phyloP scores from a whole-genome alignment of 805 yeast species.

The Candida fluviatilis region DNA sequence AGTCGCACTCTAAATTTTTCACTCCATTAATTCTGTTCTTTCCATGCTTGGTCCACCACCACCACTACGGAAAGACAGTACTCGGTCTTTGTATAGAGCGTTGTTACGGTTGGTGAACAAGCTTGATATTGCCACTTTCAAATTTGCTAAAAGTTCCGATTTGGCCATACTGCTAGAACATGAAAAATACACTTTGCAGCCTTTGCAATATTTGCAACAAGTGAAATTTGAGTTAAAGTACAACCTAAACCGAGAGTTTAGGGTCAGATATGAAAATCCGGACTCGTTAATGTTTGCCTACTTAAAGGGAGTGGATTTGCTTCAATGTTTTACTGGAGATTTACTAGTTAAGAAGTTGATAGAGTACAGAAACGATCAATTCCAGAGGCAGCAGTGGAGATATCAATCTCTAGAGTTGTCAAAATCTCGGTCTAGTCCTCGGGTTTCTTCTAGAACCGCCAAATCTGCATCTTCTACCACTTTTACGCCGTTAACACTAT shows the following conservation, averaged over 20 bases:
- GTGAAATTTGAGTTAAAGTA: slow-evolving; percentile 16
- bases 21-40: too few relatives aligned
- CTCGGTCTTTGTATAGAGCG: slow-evolving; percentile 1
- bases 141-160: background rate
- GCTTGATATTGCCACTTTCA: background rate
- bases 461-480: background rate
- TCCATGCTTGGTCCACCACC: too few relatives aligned
- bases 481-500: slow-evolving; percentile 1
- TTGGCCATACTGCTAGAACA: background rate
- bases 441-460: background rate
- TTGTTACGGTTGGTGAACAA: background rate
- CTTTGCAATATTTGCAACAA: slow-evolving; percentile 11
- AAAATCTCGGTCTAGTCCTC: background rate
- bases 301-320: slow-evolving; percentile 11
- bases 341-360: slow-evolving; percentile 12
- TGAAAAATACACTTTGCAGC: slow-evolving; percentile 6
- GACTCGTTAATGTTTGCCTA: slow-evolving; percentile 1
- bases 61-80: background rate
- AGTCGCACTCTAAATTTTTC: background rate
- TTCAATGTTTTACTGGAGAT: slow-evolving; percentile 5
- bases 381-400: slow-evolving; percentile 15
- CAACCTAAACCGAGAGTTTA: slow-evolving; percentile 13
- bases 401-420: slow-evolving; percentile 9
- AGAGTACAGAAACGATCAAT: slow-evolving; percentile 10
- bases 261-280: background rate